Evolutionary conservation across 306 rosid genomes (phyloP), one percentile per base, ranked within the genome.

Genomic region (Potentilla sterilis): DNA sequence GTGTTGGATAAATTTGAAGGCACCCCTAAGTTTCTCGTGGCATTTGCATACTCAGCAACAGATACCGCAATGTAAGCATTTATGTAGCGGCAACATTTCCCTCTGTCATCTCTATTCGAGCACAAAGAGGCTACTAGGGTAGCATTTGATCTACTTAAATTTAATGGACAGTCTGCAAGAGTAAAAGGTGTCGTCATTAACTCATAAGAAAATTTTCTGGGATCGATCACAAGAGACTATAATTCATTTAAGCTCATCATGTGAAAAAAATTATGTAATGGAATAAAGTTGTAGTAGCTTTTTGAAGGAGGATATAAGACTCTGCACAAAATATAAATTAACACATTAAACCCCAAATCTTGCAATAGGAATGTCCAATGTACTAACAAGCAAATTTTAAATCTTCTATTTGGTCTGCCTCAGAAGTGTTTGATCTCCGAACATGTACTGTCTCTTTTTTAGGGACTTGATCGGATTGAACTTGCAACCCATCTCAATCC

Each of bases 21-120:
- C 73, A 92, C 97, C 64, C 99, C 99, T 14, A 95, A 86, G 80
- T 81, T 82, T 77, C 93, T 81, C 42, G 99, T 89, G 69, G 78
- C 83, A 84, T 90, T 95, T 79, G 97, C 97, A 78, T 85, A 86
- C 75, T 82, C 92, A 62, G 96, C 91, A 77, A 95, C 80, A 64
- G 97, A 90, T 78, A 95, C 80, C 42, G 99, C 97, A 82, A 89
- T 67, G 19, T 89, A 83, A 74, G 98, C 96, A 82, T 95, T 95
- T 65, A 95, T 88, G 79, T 88, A 89, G 81, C 99, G 99, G 86
- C 99, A 95, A 79, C 99, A 95, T 62, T 89, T 89, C 75, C 96
- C 97, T 68, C 99, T 83, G 73, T 90, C 88, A 61, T 81, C 81
- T 16, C 75, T 83, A 79, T 80, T 72, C 24, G 91, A 88, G 86